These are phyloP conservation scores for Melaleuca alternifolia DNA, from an alignment of 345 rosid genomes.

Conservation along the genomic window DNA sequence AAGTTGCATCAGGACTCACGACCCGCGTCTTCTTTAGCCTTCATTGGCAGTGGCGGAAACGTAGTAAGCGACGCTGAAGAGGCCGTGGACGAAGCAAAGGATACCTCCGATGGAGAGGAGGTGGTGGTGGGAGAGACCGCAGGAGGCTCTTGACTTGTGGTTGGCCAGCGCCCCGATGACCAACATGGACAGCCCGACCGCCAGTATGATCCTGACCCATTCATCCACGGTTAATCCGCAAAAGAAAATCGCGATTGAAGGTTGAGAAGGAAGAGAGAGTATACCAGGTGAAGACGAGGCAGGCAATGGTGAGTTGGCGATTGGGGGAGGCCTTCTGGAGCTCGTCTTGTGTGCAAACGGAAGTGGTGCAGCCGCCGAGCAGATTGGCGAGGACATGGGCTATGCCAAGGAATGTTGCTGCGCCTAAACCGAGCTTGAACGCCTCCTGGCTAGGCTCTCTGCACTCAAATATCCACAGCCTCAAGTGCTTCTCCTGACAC, in stretches of 20 bases:
- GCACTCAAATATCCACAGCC: slow-evolving; percentile 84
- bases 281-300: slow-evolving; percentile 81
- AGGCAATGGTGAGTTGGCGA: slow-evolving; percentile 57
- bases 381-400: slow-evolving; percentile 69
- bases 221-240: neutral
- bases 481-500: slow-evolving; percentile 39
- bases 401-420: slow-evolving; percentile 48
- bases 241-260: neutral
- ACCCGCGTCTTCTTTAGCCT: neutral
- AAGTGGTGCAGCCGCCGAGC: slow-evolving; percentile 64
- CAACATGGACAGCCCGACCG: slow-evolving; percentile 55
- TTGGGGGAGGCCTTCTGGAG: slow-evolving; percentile 55
- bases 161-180: slow-evolving; percentile 77
- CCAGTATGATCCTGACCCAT: slow-evolving; percentile 61
- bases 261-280: neutral
- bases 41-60: slow-evolving; percentile 65
- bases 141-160: slow-evolving; percentile 63
- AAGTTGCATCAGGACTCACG: neutral
- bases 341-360: slow-evolving; percentile 82
- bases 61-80: slow-evolving; percentile 69
- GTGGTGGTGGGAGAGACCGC: slow-evolving; percentile 88
- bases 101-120: slow-evolving; percentile 85
- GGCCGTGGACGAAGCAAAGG: slow-evolving; percentile 75
- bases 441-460: slow-evolving; percentile 81
- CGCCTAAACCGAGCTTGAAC: slow-evolving; percentile 67